Evolutionary conservation across 805 yeast genomes (phyloP).

Genomic region (Maudiozyma bulderi): DNA sequence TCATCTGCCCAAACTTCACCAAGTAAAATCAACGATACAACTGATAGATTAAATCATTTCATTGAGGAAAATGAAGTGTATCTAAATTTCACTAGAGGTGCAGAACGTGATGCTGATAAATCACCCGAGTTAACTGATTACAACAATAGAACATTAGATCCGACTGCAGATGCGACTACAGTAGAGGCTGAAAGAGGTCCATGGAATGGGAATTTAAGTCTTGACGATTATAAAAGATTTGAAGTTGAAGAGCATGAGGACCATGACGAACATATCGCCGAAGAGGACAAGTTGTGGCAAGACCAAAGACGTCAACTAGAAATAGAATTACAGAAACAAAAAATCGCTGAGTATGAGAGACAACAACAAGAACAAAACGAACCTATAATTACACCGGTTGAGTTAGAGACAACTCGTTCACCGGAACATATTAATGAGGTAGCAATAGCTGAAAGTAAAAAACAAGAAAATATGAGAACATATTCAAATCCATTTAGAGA

Average conservation of each 20-base stretch:
- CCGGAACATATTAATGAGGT: not conserved
- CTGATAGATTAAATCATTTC: conserved; percentile 18
- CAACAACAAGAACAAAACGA: not conserved
- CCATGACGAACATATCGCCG: conserved; percentile 6
- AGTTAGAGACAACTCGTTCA: not conserved
- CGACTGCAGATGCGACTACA: not conserved
- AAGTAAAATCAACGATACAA: conserved; percentile 4
- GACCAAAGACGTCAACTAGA: conserved; percentile 12
- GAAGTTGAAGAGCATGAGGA: conserved; percentile 8
- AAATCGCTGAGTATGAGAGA: conserved; percentile 1
- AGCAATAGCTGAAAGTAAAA: not conserved
- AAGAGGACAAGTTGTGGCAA: conserved; percentile 15
- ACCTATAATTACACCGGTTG: not conserved
- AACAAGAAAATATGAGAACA: not conserved
- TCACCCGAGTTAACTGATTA: conserved; percentile 12
- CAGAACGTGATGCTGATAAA: conserved; percentile 6
- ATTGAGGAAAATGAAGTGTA: conserved; percentile 23
- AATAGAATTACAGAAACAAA: conserved; percentile 7
- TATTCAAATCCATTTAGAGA: conserved; percentile 20
- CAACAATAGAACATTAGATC: conserved; percentile 6
- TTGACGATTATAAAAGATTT: conserved; percentile 3
- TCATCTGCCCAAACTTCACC: conserved; percentile 5
- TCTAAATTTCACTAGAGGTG: conserved; percentile 21
- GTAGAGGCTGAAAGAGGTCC: not conserved
- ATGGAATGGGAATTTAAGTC: not conserved